Evolutionary conservation across 78 protist species (phyloP), one percentile per base, ranked within the genome.

Genomic region (Guillardia theta): DNA sequence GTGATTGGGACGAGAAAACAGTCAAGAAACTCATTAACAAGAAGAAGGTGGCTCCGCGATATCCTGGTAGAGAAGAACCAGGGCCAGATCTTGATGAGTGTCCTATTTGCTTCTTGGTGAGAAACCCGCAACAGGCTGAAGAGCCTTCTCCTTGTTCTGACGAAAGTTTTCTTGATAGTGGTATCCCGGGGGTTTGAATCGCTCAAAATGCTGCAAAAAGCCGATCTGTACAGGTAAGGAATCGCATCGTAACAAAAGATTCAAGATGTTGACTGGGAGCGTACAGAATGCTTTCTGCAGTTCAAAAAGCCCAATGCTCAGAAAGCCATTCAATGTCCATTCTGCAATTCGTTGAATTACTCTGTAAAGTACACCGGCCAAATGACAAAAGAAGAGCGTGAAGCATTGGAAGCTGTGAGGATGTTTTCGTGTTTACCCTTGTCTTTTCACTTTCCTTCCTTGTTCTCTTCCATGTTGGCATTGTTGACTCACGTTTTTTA

Each of bases 181-280:
- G 80, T 92, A 58, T 43, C 94, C 94, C 10, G 94, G 94, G 45
- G 94, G 94, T 6, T 83, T 92, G 27, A 92, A 92, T 43, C 94
- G 94, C 94, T 92, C 94, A 15, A 43, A 15, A 37, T 92, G 94
- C 48, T 92, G 94, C 83, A 36, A 18, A 48, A n/a, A 92, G 77
- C 87, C 87, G 33, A 92, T 92, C 37, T 92, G 94, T 83, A 58
- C 94, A 70, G 83, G 83, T 70, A 58, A 6, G 70, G 70, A 6
- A 3, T 24, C 70, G 2, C 70, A 3, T 58, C 27, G 70, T 3
- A 0, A 30, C 2, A 24, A 58, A 30, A 58, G 27, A 6, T 1
- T 6, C 39, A 6, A 3, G 3, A 6, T 30, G 6, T 30, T 1
- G 27, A 6, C 6, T 6, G 70, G 6, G 21, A 6, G 9, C 36